Evolutionary conservation across 371 early-diverging fungal species (phyloP).

Genomic region (Saksenaea oblongispora): DNA sequence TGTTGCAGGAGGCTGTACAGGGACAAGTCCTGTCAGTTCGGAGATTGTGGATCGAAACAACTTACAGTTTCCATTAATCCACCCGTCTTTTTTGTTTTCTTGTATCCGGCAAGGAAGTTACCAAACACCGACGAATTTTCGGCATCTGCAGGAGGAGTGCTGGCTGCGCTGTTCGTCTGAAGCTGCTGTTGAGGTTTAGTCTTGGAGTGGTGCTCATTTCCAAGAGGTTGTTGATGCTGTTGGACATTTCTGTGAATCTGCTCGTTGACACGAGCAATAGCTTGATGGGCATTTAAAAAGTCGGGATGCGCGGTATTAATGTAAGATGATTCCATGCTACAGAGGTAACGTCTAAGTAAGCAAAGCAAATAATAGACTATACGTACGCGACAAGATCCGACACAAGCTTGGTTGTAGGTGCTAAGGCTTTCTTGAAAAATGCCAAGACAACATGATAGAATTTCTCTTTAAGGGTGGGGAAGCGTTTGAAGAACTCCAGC

Average conservation of each 20-base stretch:
- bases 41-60: not conserved
- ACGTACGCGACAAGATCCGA: constrained; percentile 82
- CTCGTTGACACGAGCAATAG: constrained; percentile 91
- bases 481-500: constrained; percentile 82
- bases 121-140: constrained; percentile 87
- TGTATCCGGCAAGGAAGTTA: constrained; percentile 84
- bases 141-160: constrained; percentile 19
- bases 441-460: constrained; percentile 89
- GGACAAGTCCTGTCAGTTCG: not conserved
- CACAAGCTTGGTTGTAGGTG: constrained; percentile 95
- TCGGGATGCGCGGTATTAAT: constrained; percentile 99
- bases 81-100: constrained; percentile 64
- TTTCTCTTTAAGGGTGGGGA: constrained; percentile 90
- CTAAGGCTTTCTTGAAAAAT: constrained; percentile 86
- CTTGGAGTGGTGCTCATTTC: constrained; percentile 9
- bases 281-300: constrained; percentile 95
- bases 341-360: not conserved
- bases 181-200: constrained; percentile 30
- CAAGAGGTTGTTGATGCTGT: constrained; percentile 5
- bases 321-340: constrained; percentile 90
- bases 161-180: constrained; percentile 26
- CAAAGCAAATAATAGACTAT: not conserved
- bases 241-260: constrained; percentile 59
- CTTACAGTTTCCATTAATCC: constrained; percentile 72
- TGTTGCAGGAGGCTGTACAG: constrained; percentile 82